Evolutionary conservation across 2,329 filamentous ascomycete genomes (phyloP).

Genomic region (Botrytis elliptica): DNA sequence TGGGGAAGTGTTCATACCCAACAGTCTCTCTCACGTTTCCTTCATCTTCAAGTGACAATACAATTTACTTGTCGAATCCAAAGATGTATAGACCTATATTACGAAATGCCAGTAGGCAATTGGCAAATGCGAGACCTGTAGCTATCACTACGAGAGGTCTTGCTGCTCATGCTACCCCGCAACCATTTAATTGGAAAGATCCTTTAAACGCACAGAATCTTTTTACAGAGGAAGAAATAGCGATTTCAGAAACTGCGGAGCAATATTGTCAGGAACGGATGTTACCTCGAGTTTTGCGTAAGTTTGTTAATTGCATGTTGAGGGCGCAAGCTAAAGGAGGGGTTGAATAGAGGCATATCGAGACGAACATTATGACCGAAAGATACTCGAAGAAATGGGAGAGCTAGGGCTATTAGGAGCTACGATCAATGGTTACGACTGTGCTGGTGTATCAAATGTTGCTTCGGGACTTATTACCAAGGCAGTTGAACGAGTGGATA

Average conservation of each 20-base stretch:
- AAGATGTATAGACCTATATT: conserved; percentile 37
- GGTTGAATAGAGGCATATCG: conserved; percentile 70
- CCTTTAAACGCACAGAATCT: conserved; percentile 73
- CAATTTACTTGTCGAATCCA: neutral
- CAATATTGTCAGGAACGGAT: conserved; percentile 91
- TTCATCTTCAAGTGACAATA: neutral
- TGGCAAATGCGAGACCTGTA: conserved; percentile 27
- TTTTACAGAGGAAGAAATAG: conserved; percentile 85
- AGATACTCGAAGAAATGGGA: conserved; percentile 88
- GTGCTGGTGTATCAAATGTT: conserved; percentile 83
- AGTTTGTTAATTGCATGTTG: conserved; percentile 36
- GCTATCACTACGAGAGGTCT: conserved; percentile 29
- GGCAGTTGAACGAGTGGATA: conserved; percentile 87
- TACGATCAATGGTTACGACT: conserved; percentile 83
- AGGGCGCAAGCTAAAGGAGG: conserved; percentile 17
- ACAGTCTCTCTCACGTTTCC: neutral
- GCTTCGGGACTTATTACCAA: conserved; percentile 87
- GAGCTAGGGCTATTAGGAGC: conserved; percentile 85
- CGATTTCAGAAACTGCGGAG: conserved; percentile 86
- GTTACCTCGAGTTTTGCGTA: conserved; percentile 82
- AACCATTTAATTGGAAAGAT: conserved; percentile 84
- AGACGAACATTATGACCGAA: conserved; percentile 80
- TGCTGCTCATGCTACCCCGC: conserved; percentile 35
- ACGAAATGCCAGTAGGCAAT: conserved; percentile 31
- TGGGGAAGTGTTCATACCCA: neutral